Evolutionary conservation across 2,329 filamentous ascomycete genomes (phyloP), one percentile per base, ranked within the genome.

Genomic region (Pestalotiopsis sp.): DNA sequence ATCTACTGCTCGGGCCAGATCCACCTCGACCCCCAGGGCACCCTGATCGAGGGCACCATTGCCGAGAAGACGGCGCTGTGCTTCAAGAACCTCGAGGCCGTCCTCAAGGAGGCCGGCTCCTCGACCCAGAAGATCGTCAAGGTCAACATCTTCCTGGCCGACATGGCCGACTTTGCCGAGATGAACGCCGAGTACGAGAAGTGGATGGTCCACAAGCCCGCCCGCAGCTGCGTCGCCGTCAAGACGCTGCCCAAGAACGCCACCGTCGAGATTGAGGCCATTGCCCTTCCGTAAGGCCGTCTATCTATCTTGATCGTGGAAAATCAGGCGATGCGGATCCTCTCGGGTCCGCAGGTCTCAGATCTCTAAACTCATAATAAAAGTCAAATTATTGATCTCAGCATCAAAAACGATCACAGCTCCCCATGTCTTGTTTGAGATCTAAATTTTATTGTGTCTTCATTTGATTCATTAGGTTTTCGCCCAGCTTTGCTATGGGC

Each of bases 161-260:
- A 97, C 82, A 98, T 98, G 95, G 89, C 87, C 72, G 87, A 96
- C 83, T 98, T 98, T 78, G 90, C 88, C 64, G 90, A 90, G 79
- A 94, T 97, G 92, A 97, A 97, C 83, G 86, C 86, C 73, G 92
- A 93, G 77, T 97, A 96, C 80, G 91, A 91, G 80, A 91, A 94
- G 82, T 94, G 91, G 86, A 95, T 95, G 81, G 82, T 86, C 70
- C 91, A 93, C 83, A 95, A 94, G 87, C 94, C 94, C 23, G 92
- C 93, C n/a, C 88, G 93, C 74, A 94, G 91, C 83, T 97, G 94
- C 79, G 93, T 97, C 67, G 94, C 94, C 4, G 95, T 97, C 72
- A 95, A 96, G 86, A 90, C 93, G 75, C 87, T 97, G 72, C 94
- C 94, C 70, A 94, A 95, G 86, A 90, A 91, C 68, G 94, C 94